Evolutionary conservation across 176 grass and related monocot species (phyloP).

Genomic region (Cymbopogon citratus): DNA sequence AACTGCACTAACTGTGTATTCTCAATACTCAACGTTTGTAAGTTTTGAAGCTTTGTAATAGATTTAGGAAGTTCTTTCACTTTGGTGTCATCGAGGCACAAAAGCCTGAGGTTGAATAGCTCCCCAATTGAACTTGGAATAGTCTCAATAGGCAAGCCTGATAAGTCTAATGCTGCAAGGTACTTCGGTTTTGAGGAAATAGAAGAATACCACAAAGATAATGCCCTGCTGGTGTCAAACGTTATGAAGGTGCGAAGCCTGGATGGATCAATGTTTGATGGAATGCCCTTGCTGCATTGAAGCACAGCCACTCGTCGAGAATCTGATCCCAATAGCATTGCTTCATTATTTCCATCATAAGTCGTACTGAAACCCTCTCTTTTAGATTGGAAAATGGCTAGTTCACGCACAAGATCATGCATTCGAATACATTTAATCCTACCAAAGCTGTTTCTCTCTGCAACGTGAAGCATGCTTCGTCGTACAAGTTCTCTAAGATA

Average conservation of each 20-base stretch:
- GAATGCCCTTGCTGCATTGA: neutral
- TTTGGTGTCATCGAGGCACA: slow-evolving; percentile 27
- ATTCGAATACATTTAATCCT: slow-evolving; percentile 15
- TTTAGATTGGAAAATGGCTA: slow-evolving; percentile 7
- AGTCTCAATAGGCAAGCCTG: neutral
- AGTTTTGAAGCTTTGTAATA: slow-evolving; percentile 1
- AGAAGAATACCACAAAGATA: neutral
- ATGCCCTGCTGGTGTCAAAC: neutral
- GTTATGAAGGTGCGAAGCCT: slow-evolving; percentile 31
- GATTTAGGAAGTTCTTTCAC: slow-evolving; percentile 40
- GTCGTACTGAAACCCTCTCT: slow-evolving; percentile 16
- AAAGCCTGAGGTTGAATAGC: slow-evolving; percentile 36
- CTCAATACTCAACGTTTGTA: slow-evolving; percentile 30
- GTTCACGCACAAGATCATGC: slow-evolving; percentile 39
- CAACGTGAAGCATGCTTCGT: slow-evolving; percentile 43
- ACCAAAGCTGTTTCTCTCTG: neutral
- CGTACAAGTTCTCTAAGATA: slow-evolving; percentile 21
- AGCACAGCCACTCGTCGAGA: slow-evolving; percentile 3
- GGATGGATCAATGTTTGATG: neutral
- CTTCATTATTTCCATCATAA: neutral
- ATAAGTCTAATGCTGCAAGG: slow-evolving; percentile 31
- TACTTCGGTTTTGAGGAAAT: slow-evolving; percentile 5
- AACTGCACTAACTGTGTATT: neutral
- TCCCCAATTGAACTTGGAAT: slow-evolving; percentile 25
- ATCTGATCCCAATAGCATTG: neutral